Conservation (phyloP, 2,329 filamentous ascomycete species). For the Calonectria fujianensis region DNA sequence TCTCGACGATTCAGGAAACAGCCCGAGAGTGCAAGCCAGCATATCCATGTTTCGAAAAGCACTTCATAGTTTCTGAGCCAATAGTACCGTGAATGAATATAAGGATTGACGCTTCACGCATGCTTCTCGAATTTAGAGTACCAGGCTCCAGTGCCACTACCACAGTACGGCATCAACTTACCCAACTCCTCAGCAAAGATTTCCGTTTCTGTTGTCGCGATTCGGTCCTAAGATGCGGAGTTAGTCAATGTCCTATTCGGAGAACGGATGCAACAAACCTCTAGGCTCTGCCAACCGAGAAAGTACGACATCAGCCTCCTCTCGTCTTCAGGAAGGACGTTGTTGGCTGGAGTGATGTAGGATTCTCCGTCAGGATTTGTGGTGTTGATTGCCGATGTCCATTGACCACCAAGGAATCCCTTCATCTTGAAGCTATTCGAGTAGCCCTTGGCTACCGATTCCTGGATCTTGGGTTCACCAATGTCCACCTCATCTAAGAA, state of each 20-base stretch:
- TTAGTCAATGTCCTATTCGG: not conserved
- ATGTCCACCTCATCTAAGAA: not conserved
- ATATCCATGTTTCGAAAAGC: conserved; percentile 14
- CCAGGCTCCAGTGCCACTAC: conserved; percentile 15
- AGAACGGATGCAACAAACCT: not conserved
- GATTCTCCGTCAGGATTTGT: not conserved
- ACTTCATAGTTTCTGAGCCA: not conserved
- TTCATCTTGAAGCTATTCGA: conserved; percentile 13
- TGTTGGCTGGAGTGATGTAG: not conserved
- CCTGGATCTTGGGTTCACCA: not conserved
- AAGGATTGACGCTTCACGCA: not conserved
- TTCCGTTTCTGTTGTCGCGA: conserved; percentile 9
- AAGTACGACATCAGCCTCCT: not conserved
- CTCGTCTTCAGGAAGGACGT: not conserved
- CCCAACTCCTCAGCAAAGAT: not conserved
- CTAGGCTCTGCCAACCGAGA: not conserved
- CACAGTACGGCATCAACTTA: not conserved
- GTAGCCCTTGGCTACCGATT: not conserved
- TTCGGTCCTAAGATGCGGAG: not conserved
- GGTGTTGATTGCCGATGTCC: not conserved
- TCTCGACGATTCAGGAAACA: conserved; percentile 2
- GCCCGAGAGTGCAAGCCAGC: not conserved
- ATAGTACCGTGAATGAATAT: not conserved
- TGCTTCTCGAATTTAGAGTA: conserved; percentile 16
- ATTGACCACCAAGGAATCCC: not conserved